These are phyloP conservation scores for Yamadazyma conglobata DNA, from an alignment of 1,139 yeast genomes.

Conservation along the genomic window DNA sequence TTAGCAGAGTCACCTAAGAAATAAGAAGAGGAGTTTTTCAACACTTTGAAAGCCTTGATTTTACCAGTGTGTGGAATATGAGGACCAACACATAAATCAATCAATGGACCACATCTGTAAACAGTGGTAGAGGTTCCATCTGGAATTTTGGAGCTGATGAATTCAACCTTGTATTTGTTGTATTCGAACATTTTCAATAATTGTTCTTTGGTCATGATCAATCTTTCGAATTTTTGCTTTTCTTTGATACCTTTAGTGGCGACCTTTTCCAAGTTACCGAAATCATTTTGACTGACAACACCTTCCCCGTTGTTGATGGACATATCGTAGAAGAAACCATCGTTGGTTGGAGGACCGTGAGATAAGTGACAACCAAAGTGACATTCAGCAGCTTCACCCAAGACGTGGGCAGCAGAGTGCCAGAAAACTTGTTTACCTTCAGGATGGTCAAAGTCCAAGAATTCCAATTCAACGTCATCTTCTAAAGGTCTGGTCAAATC, in stretches of 20 bases:
- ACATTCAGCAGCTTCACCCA: slow-evolving; percentile 98
- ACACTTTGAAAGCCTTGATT: slow-evolving; percentile 88
- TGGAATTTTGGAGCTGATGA: slow-evolving; percentile 85
- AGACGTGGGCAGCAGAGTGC: slow-evolving; percentile 98
- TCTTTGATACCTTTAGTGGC: slow-evolving; percentile 92
- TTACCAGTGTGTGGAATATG: slow-evolving; percentile 98
- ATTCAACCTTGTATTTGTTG: slow-evolving; percentile 91
- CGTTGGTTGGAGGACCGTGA: slow-evolving; percentile 95
- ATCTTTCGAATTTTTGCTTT: slow-evolving; percentile 93
- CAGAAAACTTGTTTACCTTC: slow-evolving; percentile 96
- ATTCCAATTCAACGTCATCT: slow-evolving; percentile 64
- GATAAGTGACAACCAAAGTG: slow-evolving; percentile 89
- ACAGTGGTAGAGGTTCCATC: slow-evolving; percentile 97
- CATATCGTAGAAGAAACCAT: slow-evolving; percentile 98
- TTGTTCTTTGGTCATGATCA: slow-evolving; percentile 88
- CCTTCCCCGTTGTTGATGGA: slow-evolving; percentile 74
- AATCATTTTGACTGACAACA: slow-evolving; percentile 79
- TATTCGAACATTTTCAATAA: slow-evolving; percentile 89
- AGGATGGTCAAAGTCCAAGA: slow-evolving; percentile 62
- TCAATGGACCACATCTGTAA: slow-evolving; percentile 96
- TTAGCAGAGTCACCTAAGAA: slow-evolving; percentile 91
- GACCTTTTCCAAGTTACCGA: slow-evolving; percentile 77
- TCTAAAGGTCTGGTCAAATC: slow-evolving; percentile 95
- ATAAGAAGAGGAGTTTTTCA: slow-evolving; percentile 95
- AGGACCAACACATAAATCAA: slow-evolving; percentile 97